Percentiles rank a stretch among this genome's conserved stretches.
phyloP scores from a whole-genome alignment of 345 rosid genomes.

The Gossypium mustelinum region DNA sequence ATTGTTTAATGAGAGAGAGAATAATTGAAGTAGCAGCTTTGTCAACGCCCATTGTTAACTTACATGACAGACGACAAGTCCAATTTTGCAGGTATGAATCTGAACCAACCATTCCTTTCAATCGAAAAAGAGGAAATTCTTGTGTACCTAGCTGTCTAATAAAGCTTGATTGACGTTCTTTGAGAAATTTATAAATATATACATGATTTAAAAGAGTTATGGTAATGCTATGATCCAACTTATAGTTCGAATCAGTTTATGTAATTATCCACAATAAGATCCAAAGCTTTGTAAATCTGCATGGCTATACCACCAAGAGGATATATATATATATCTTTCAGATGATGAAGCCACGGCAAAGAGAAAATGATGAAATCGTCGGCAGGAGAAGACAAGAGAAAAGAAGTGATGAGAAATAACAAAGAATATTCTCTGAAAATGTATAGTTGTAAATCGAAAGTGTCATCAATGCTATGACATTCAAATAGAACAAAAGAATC shows the following conservation, averaged over 20 bases:
- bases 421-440: too few species aligned
- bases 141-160: neutral
- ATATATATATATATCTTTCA: neutral
- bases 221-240: neutral
- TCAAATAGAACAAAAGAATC: too few species aligned
- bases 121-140: neutral
- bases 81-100: neutral
- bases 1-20: neutral
- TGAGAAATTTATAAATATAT: neutral
- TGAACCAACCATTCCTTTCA: neutral
- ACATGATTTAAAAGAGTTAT: neutral
- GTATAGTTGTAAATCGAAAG: too few species aligned
- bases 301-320: too few species aligned
- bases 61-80: neutral
- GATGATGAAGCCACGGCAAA: neutral
- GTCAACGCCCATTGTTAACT: neutral
- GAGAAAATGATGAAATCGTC: neutral
- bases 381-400: too few species aligned
- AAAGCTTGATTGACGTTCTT: neutral
- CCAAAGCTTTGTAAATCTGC: too few species aligned
- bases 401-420: too few species aligned
- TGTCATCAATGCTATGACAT: too few species aligned
- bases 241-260: neutral
- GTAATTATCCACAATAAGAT: too few species aligned
- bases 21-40: neutral